A percentile compares a stretch with the other conserved stretches of the same genome.
phyloP scores from a whole-genome alignment of 169 alveolate species.

The Plasmodium relictum region DNA sequence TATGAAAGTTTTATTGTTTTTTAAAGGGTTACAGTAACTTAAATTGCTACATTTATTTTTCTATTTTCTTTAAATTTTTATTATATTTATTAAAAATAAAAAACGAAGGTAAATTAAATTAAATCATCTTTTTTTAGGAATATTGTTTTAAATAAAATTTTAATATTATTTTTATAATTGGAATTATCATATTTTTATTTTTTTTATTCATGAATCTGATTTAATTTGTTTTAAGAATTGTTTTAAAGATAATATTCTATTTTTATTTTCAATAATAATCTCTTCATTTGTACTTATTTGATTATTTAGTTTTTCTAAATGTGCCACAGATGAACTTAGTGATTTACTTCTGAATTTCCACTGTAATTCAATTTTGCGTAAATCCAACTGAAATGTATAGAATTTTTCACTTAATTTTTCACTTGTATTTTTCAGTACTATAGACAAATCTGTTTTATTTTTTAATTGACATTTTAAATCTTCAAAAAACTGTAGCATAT shows the following conservation, averaged over 20 bases:
- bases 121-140: no score
- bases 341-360: constrained; percentile 73
- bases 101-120: no score
- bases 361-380: constrained; percentile 67
- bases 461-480: constrained; percentile 18
- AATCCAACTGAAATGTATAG: constrained; percentile 17
- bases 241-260: constrained; percentile 28
- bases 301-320: constrained; percentile 67
- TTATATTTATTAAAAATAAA: no score
- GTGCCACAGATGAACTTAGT: constrained; percentile 22
- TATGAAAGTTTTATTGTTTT: no score
- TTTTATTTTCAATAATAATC: constrained; percentile 45
- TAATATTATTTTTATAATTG: neutral
- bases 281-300: constrained; percentile 51
- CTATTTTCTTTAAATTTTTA: no score
- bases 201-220: constrained; percentile 18
- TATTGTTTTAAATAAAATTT: no score
- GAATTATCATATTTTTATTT: constrained; percentile 3
- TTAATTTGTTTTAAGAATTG: constrained; percentile 39
- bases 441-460: constrained; percentile 9
- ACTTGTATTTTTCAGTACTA: constrained; percentile 11
- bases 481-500: constrained; percentile 52
- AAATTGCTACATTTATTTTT: no score
- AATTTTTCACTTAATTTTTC: constrained; percentile 33
- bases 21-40: no score